Conservation (phyloP, 495 filamentous ascomycete genomes). For the Immersiella caudata region DNA sequence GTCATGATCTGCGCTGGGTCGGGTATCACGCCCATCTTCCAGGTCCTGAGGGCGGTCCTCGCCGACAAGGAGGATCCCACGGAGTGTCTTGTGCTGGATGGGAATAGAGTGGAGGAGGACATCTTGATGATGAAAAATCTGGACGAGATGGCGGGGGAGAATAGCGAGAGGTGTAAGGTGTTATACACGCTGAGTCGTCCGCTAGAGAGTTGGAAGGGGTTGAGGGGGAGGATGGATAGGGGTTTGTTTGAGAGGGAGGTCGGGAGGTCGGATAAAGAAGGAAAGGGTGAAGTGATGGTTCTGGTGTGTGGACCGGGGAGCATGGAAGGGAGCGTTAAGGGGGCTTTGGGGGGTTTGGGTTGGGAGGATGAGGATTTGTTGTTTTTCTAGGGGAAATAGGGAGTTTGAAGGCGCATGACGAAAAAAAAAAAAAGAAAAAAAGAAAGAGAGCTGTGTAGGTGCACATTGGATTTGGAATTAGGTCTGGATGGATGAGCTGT, state of each 20-base stretch:
- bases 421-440: background rate
- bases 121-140: slow-evolving; percentile 82
- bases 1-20: slow-evolving; percentile 89
- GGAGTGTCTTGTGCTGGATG: slow-evolving; percentile 72
- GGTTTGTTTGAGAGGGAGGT: slow-evolving; percentile 66
- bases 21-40: slow-evolving; percentile 91
- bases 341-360: slow-evolving; percentile 65
- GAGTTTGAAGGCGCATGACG: no score
- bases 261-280: slow-evolving; percentile 40
- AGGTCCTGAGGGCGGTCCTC: slow-evolving; percentile 77
- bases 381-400: slow-evolving; percentile 76
- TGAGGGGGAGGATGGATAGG: slow-evolving; percentile 67
- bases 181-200: slow-evolving; percentile 74
- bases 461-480: no score
- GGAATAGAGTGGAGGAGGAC: slow-evolving; percentile 79
- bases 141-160: slow-evolving; percentile 59
- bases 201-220: slow-evolving; percentile 66
- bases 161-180: slow-evolving; percentile 62
- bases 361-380: slow-evolving; percentile 81
- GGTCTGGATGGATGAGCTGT: no score
- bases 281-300: slow-evolving; percentile 59
- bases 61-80: slow-evolving; percentile 47
- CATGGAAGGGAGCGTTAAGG: slow-evolving; percentile 71
- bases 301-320: slow-evolving; percentile 82
- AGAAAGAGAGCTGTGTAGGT: no score